Base-by-base conservation (phyloP, 306 rosid genomes). In the Quercus alba region DNA sequence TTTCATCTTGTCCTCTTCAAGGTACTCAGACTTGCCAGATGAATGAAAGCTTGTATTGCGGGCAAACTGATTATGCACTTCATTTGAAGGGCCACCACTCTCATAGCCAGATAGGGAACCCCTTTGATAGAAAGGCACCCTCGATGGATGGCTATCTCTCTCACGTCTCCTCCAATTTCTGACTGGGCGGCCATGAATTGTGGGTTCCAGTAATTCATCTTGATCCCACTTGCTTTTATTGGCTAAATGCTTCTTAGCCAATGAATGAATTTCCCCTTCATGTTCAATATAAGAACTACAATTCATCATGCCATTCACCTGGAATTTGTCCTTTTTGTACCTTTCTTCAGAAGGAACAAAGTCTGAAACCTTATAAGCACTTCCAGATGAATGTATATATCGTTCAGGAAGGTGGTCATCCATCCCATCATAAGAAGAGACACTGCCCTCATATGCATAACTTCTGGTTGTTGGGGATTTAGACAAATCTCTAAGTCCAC, bases 371-470 rank as follows among this genome's bases (percentile, higher is more conserved):
- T 58, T 70, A 72, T 78, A 41, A 74, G 73, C 18, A 51, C 81
- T 76, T 78, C 75, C 77, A 23, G 76, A 83, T 25, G 91, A 75
- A 76, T 68, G 81, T 44, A 31, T 14, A 70, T 57, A 70, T 38
- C 57, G 85, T 74, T 73, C 73, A 25, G 75, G 83, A 79, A 81
- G 80, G 26, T 38, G 81, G 74, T 85, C 94, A 54, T 91, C 90
- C 72, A 63, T 55, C 72, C 85, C 96, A 58, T 91, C 98, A 18
- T 74, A 86, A 76, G 99, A 93, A 69, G 97, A 93, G 66, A 90
- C 38, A 63, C 97, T 94, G 31, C 91, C 91, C 81, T 93, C 94
- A 86, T 91, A 90, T 44, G 91, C 89, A 83, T 70, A 80, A 75
- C 87, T 84, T 80, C 81, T 78, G 38, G 83, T 56, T 49, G 77